Evolutionary conservation across 805 yeast species (phyloP).

Genomic region (Starmera pachycereana): DNA sequence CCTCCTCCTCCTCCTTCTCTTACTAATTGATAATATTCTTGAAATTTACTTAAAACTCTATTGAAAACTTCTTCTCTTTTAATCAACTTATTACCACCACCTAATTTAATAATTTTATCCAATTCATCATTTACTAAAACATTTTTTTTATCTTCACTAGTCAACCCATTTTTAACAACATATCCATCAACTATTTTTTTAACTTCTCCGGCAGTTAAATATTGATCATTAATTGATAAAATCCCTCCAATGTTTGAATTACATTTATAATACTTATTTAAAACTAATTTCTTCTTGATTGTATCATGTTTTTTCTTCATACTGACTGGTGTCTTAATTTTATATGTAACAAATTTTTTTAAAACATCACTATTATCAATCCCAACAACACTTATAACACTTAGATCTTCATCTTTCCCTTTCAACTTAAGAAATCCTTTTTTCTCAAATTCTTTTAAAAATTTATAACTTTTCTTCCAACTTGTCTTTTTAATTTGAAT

Average conservation of each 20-base stretch:
- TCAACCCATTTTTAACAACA: constrained; percentile 40
- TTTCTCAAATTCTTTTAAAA: constrained; percentile 80
- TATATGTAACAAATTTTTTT: constrained; percentile 57
- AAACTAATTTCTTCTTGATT: constrained; percentile 22
- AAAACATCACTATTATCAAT: constrained; percentile 35
- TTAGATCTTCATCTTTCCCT: constrained; percentile 79
- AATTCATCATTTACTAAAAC: constrained; percentile 48
- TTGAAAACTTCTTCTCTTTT: constrained; percentile 30
- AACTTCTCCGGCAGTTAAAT: constrained; percentile 46
- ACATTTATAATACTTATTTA: constrained; percentile 54
- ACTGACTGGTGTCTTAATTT: constrained; percentile 16
- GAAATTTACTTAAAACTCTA: constrained; percentile 31
- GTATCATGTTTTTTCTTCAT: constrained; percentile 13
- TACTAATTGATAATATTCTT: constrained; percentile 39
- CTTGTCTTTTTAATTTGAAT: constrained; percentile 68
- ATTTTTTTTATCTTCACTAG: constrained; percentile 40
- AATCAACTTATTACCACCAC: constrained; percentile 13
- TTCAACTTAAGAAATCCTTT: constrained; percentile 55
- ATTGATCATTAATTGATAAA: constrained; percentile 34
- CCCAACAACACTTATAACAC: constrained; percentile 40
- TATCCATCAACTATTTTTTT: constrained; percentile 44
- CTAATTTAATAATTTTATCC: constrained; percentile 27
- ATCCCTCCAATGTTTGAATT: constrained; percentile 31
- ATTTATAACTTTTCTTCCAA: constrained; percentile 85
- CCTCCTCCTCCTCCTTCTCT: constrained; percentile 27